A percentile compares a stretch with the other conserved stretches of the same genome.
phyloP scores from a whole-genome alignment of 352 stramenopile species.

The Elongisporangium undulatum region DNA sequence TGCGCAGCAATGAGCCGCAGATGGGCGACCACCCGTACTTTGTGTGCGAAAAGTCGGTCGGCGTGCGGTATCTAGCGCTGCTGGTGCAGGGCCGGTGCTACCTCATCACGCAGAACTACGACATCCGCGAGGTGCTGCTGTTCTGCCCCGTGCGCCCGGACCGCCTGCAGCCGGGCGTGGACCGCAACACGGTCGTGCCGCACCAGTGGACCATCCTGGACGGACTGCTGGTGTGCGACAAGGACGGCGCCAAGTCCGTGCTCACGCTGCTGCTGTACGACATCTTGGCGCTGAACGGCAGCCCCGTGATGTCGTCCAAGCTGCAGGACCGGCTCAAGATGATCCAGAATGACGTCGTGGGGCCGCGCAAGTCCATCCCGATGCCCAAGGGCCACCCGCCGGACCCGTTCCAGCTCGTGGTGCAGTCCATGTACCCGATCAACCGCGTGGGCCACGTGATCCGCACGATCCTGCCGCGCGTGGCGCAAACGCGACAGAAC shows the following conservation, averaged over 20 bases:
- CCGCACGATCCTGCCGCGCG: constrained; percentile 62
- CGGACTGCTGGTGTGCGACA: constrained; percentile 76
- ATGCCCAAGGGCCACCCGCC: constrained; percentile 71
- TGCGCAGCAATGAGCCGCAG: constrained; percentile 68
- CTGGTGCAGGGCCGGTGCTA: constrained; percentile 80
- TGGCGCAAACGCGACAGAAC: constrained; percentile 76
- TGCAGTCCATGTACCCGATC: constrained; percentile 83
- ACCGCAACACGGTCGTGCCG: constrained; percentile 64
- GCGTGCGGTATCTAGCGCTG: constrained; percentile 71
- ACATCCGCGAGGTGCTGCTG: constrained; percentile 72
- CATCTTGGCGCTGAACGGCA: constrained; percentile 82
- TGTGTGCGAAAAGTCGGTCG: constrained; percentile 77
- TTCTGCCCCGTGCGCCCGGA: constrained; percentile 79
- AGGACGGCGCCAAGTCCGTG: constrained; percentile 63
- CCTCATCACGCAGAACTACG: constrained; percentile 79
- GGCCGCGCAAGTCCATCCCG: constrained; percentile 67
- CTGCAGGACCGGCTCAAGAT: constrained; percentile 83
- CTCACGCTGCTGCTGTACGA: constrained; percentile 83
- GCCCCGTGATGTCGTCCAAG: constrained; percentile 78
- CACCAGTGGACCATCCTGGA: constrained; percentile 89
- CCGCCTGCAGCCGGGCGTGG: constrained; percentile 63
- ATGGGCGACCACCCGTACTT: constrained; percentile 82
- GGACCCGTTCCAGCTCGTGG: constrained; percentile 77
- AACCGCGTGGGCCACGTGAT: constrained; percentile 76
- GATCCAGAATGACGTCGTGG: constrained; percentile 89